phyloP scores from a whole-genome alignment of 495 filamentous ascomycete genomes.

The Neurospora sp. region DNA sequence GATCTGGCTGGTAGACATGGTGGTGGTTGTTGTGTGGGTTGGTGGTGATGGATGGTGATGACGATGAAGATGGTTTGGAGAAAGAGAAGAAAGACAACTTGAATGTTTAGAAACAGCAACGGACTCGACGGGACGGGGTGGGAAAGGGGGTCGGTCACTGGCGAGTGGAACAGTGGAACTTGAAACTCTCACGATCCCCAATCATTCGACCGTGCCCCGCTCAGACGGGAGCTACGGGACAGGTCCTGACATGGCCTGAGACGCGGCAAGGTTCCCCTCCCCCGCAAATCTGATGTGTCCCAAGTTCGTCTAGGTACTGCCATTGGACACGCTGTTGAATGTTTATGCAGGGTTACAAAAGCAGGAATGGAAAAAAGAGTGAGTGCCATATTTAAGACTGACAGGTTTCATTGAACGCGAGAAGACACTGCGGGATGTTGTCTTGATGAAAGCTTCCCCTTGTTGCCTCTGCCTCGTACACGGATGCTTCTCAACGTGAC shows the following conservation, averaged over 20 bases:
- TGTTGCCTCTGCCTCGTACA: neutral
- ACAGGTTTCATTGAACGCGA: neutral
- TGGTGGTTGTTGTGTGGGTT: conserved; percentile 4
- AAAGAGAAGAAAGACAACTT: neutral
- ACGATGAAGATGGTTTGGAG: neutral
- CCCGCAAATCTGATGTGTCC: neutral
- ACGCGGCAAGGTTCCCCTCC: neutral
- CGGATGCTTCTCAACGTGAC: neutral
- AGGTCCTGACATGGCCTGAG: neutral
- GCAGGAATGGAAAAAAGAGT: neutral
- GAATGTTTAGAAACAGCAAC: conserved; percentile 4
- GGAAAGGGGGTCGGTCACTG: conserved; percentile 1
- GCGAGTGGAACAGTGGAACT: neutral
- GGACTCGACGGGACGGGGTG: neutral
- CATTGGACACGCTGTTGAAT: neutral
- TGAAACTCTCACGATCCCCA: neutral
- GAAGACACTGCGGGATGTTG: neutral
- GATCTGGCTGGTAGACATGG: conserved; percentile 30
- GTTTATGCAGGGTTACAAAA: neutral
- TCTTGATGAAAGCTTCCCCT: neutral
- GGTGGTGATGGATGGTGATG: neutral
- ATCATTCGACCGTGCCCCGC: neutral
- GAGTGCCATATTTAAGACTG: neutral
- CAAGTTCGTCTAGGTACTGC: neutral
- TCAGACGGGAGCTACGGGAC: neutral